A percentile compares a stretch with the other conserved stretches of the same genome.
phyloP scores from a whole-genome alignment of 208 protist species.

The Phytomonas francai region DNA sequence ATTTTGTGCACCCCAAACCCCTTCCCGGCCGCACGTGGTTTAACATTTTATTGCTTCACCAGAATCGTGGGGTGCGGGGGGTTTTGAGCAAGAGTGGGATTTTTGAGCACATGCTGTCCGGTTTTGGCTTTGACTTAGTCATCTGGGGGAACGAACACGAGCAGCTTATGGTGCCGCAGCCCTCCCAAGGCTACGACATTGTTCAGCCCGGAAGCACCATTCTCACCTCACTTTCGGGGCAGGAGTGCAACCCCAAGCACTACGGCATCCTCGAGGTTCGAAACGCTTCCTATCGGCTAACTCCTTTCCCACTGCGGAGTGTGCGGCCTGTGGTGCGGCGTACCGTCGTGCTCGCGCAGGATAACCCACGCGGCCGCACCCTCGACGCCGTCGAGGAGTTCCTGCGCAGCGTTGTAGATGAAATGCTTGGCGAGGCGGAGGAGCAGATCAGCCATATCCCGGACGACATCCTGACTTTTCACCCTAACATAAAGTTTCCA shows the following conservation, averaged over 20 bases:
- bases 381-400: constrained; percentile 83
- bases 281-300: constrained; percentile 76
- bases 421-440: constrained; percentile 79
- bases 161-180: constrained; percentile 89
- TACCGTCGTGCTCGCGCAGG: constrained; percentile 62
- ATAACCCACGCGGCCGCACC: constrained; percentile 45
- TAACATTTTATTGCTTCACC: constrained; percentile 96
- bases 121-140: constrained; percentile 94
- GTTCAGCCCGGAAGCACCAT: constrained; percentile 97
- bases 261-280: constrained; percentile 84
- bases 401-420: constrained; percentile 54
- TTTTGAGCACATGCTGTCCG: constrained; percentile 88
- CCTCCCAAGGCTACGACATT: constrained; percentile 85
- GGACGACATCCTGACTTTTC: constrained; percentile 65
- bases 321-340: constrained; percentile 91
- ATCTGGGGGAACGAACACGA: constrained; percentile 99
- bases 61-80: constrained; percentile 92
- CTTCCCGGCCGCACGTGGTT: constrained; percentile 88
- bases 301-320: constrained; percentile 80
- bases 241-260: constrained; percentile 94
- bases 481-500: constrained; percentile 81
- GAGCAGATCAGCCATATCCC: constrained; percentile 57
- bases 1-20: constrained; percentile 79
- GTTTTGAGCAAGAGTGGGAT: constrained; percentile 82
- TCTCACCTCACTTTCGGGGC: constrained; percentile 89